Evolutionary conservation across 768 basidiomycete genomes (phyloP).

Genomic region (Suillus sp.): DNA sequence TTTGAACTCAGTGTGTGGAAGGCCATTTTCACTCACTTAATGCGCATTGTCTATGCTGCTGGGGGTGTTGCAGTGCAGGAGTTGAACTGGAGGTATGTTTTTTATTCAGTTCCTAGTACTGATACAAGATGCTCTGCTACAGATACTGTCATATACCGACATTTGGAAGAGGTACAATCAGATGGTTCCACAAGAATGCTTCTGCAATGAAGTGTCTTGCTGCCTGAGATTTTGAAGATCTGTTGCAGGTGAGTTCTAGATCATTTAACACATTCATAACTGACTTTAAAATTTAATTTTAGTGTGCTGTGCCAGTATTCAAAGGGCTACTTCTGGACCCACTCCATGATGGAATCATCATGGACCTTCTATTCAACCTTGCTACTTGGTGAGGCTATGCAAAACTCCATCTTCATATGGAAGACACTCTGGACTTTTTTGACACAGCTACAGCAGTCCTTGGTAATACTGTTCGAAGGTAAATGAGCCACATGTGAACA

Average conservation of each 20-base stretch:
- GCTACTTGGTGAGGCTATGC: constrained; percentile 38
- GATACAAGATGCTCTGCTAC: neutral
- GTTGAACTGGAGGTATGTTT: constrained; percentile 13
- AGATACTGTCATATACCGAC: neutral
- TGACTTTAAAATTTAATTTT: neutral
- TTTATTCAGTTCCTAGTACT: too few species aligned
- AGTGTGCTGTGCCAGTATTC: constrained; percentile 41
- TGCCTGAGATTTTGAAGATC: neutral
- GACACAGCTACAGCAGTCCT: constrained; percentile 22
- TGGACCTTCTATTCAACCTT: constrained; percentile 31
- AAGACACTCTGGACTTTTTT: constrained; percentile 24
- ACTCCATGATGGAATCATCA: constrained; percentile 22
- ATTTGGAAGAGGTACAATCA: neutral
- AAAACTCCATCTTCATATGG: constrained; percentile 37
- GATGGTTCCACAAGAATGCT: too few species aligned
- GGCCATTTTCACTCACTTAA: too few species aligned
- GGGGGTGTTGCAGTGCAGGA: too few species aligned
- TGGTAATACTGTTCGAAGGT: constrained; percentile 21
- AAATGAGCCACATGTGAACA: constrained; percentile 17
- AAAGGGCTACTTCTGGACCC: constrained; percentile 29
- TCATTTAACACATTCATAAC: too few species aligned
- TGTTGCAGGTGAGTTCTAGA: constrained; percentile 11
- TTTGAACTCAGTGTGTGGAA: too few species aligned
- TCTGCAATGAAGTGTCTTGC: too few species aligned
- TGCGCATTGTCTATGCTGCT: too few species aligned